phyloP scores from a whole-genome alignment of 78 protist genomes.

The Speleostelium caveatum region DNA sequence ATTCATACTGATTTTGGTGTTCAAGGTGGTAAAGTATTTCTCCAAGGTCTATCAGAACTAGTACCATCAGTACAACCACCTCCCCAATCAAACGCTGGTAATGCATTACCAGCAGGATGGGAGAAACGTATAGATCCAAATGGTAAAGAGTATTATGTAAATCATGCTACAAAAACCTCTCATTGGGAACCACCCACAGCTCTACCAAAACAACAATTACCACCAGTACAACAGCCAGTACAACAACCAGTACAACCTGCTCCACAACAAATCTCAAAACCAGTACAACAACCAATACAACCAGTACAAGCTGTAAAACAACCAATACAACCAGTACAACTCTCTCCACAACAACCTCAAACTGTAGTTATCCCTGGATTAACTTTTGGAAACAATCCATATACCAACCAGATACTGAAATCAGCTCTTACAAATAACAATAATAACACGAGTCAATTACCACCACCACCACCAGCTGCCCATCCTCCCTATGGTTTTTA shows the following conservation, averaged over 20 bases:
- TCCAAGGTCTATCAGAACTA: not conserved
- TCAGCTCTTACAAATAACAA: not conserved
- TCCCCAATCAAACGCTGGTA: not conserved
- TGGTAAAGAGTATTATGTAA: conserved; percentile 57
- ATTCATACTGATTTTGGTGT: conserved; percentile 64
- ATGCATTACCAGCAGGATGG: conserved; percentile 52
- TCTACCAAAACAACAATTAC: not conserved
- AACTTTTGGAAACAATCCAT: too few relatives aligned
- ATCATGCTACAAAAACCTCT: conserved; percentile 61
- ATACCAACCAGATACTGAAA: too few relatives aligned
- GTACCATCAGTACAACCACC: not conserved
- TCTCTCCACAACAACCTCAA: not conserved
- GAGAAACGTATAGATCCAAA: conserved; percentile 51
- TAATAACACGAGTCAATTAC: too few relatives aligned
- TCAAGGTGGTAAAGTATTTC: conserved; percentile 10
- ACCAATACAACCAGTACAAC: not conserved
- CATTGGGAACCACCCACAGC: conserved; percentile 28
- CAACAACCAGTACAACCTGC: conserved; percentile 11
- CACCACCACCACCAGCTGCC: not conserved
- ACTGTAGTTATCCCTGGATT: too few relatives aligned
- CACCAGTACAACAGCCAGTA: not conserved
- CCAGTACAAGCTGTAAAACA: not conserved
- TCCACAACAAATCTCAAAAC: not conserved
- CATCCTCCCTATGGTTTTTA: not conserved
- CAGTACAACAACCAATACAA: not conserved